Percentiles rank a stretch among this genome's conserved stretches.
These are phyloP conservation scores for Cercospora berteroae DNA, from an alignment of 2,329 filamentous ascomycete genomes.

Conservation along the genomic window DNA sequence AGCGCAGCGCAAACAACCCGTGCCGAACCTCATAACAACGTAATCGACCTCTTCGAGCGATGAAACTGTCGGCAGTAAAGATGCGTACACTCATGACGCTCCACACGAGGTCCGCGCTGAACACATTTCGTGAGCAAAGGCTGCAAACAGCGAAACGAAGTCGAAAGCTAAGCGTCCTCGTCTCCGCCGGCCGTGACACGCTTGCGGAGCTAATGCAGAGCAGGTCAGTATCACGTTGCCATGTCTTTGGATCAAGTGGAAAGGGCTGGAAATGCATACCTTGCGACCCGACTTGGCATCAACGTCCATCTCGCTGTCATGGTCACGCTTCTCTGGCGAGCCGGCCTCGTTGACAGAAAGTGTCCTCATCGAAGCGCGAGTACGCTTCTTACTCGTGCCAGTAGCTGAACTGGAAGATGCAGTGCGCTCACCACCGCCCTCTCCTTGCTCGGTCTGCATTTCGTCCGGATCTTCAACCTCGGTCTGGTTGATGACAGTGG, in stretches of 20 bases:
- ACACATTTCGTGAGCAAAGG: slow-evolving; percentile 4
- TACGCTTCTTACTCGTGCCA: slow-evolving; percentile 30
- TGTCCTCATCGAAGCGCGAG: slow-evolving; percentile 27
- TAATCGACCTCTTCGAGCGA: slow-evolving; percentile 1
- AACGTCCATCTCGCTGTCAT: slow-evolving; percentile 6
- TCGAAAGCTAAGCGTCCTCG: slow-evolving; percentile 10
- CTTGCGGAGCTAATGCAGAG: slow-evolving; percentile 20
- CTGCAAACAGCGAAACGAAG: slow-evolving; percentile 1
- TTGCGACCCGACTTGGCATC: slow-evolving; percentile 26
- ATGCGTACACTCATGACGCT: neutral
- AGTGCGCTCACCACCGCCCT: neutral
- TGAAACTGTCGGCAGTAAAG: slow-evolving; percentile 5
- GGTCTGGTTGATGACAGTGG: slow-evolving; percentile 24
- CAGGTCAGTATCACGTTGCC: neutral
- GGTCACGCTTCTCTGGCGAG: slow-evolving; percentile 29
- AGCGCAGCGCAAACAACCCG: neutral
- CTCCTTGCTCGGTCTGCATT: neutral
- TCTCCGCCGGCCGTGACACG: slow-evolving; percentile 15
- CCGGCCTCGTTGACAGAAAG: slow-evolving; percentile 26
- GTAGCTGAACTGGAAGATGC: slow-evolving; percentile 24
- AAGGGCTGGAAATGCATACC: slow-evolving; percentile 16
- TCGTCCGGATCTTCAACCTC: neutral
- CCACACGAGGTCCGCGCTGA: slow-evolving; percentile 2
- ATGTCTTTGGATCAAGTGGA: neutral
- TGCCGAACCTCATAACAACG: neutral